phyloP scores from a whole-genome alignment of 2,329 filamentous ascomycete genomes.

The Penicillium sp. region DNA sequence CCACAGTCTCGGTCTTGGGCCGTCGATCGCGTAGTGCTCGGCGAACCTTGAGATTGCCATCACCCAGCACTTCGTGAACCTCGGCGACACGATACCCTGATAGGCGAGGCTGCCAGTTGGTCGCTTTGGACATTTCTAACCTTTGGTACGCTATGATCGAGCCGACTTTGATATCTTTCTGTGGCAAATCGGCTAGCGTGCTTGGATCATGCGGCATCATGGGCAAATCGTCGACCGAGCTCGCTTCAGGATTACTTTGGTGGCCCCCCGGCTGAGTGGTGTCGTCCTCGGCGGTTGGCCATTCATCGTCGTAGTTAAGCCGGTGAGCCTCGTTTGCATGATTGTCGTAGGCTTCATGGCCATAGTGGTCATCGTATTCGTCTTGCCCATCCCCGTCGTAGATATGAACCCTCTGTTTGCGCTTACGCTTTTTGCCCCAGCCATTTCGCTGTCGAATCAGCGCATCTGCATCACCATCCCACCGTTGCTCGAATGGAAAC shows the following conservation, averaged over 20 bases:
- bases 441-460: constrained; percentile 37
- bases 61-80: constrained; percentile 52
- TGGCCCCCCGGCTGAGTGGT: constrained; percentile 22
- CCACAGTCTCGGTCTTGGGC: constrained; percentile 55
- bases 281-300: constrained; percentile 4
- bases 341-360: constrained; percentile 30
- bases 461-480: constrained; percentile 68
- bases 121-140: constrained; percentile 43
- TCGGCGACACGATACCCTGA: constrained; percentile 60
- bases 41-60: constrained; percentile 52
- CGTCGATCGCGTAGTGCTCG: constrained; percentile 65
- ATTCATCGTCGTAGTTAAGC: constrained; percentile 29
- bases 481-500: constrained; percentile 83
- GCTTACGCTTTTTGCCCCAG: constrained; percentile 33
- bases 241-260: constrained; percentile 37
- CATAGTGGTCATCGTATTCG: constrained; percentile 39
- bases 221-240: constrained; percentile 40
- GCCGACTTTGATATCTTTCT: constrained; percentile 30
- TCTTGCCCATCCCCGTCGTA: constrained; percentile 36
- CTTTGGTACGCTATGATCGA: constrained; percentile 44
- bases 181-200: constrained; percentile 45
- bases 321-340: constrained; percentile 26
- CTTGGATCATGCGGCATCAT: constrained; percentile 56
- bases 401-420: constrained; percentile 50
- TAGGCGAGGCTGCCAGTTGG: constrained; percentile 43